Evolutionary conservation across 78 protist species (phyloP).

Genomic region (Trichosphaerium sp.): DNA sequence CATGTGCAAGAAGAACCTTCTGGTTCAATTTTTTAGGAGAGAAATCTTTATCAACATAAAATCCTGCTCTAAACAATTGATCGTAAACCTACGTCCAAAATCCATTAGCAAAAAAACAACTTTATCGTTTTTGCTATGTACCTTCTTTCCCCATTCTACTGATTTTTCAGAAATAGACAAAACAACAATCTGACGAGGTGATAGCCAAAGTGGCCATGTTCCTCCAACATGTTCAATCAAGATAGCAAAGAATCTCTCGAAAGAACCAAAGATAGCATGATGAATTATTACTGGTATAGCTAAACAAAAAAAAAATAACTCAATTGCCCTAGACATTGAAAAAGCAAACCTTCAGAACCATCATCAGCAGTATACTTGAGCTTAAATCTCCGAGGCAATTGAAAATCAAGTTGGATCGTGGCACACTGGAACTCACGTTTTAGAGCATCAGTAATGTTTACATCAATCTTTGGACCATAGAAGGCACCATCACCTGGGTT

Average conservation of each 20-base stretch:
- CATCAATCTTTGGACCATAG: slow-evolving; percentile 98
- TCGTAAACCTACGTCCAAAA: slow-evolving; percentile 47
- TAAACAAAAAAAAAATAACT: too few species aligned
- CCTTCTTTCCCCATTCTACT: too few species aligned
- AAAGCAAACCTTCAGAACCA: too few species aligned
- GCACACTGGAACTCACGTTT: slow-evolving; percentile 91
- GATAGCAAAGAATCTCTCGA: slow-evolving; percentile 96
- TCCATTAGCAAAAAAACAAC: too few species aligned
- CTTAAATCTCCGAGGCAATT: slow-evolving; percentile 86
- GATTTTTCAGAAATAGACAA: too few species aligned
- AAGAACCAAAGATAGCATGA: slow-evolving; percentile 96
- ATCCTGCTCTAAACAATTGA: slow-evolving; percentile 22
- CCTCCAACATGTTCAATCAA: slow-evolving; percentile 92
- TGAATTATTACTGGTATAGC: slow-evolving; percentile 97
- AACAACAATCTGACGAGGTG: slow-evolving; percentile 98
- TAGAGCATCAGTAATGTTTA: slow-evolving; percentile 79
- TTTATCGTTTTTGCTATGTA: too few species aligned
- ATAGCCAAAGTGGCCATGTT: slow-evolving; percentile 98
- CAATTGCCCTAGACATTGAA: too few species aligned
- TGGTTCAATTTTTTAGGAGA: slow-evolving; percentile 28
- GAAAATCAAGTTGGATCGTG: slow-evolving; percentile 97
- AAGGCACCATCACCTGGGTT: slow-evolving; percentile 96
- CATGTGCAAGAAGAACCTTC: slow-evolving; percentile 73
- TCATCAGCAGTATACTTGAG: slow-evolving; percentile 46
- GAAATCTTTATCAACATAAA: slow-evolving; percentile 57